Conservation (phyloP, 2,329 filamentous ascomycete species). For the Ascochyta rabiei region DNA sequence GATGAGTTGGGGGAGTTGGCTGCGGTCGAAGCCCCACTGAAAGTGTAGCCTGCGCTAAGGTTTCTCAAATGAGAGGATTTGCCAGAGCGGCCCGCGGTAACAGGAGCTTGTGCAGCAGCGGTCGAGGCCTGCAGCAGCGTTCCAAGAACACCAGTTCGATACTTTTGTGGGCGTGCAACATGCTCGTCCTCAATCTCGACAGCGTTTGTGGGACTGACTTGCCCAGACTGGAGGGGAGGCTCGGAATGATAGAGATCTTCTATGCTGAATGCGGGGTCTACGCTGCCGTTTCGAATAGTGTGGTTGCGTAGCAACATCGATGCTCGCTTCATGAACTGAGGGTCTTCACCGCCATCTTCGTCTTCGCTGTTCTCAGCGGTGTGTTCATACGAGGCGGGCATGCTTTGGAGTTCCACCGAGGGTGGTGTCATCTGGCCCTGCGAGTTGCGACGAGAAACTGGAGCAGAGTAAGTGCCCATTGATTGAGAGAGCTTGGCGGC, state of each 20-base stretch:
- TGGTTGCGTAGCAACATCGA: slow-evolving; percentile 43
- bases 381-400: slow-evolving; percentile 25
- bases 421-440: slow-evolving; percentile 35
- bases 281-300: slow-evolving; percentile 28
- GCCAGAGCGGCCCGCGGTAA: slow-evolving; percentile 10
- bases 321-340: slow-evolving; percentile 51
- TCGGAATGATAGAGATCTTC: slow-evolving; percentile 43
- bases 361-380: slow-evolving; percentile 34
- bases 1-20: slow-evolving; percentile 48
- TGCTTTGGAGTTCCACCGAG: slow-evolving; percentile 24
- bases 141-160: slow-evolving; percentile 74
- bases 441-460: slow-evolving; percentile 44
- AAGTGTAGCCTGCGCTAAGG: slow-evolving; percentile 30
- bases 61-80: slow-evolving; percentile 29
- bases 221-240: slow-evolving; percentile 50
- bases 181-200: slow-evolving; percentile 65
- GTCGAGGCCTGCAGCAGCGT: slow-evolving; percentile 65
- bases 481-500: slow-evolving; percentile 44
- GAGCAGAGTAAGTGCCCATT: slow-evolving; percentile 45
- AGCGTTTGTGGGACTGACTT: slow-evolving; percentile 55
- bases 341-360: slow-evolving; percentile 36
- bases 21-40: slow-evolving; percentile 43
- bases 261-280: slow-evolving; percentile 22
- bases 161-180: slow-evolving; percentile 69
- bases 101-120: slow-evolving; percentile 20